phyloP scores from a whole-genome alignment of 441 rosid genomes.

The Theobroma grandiflorum region DNA sequence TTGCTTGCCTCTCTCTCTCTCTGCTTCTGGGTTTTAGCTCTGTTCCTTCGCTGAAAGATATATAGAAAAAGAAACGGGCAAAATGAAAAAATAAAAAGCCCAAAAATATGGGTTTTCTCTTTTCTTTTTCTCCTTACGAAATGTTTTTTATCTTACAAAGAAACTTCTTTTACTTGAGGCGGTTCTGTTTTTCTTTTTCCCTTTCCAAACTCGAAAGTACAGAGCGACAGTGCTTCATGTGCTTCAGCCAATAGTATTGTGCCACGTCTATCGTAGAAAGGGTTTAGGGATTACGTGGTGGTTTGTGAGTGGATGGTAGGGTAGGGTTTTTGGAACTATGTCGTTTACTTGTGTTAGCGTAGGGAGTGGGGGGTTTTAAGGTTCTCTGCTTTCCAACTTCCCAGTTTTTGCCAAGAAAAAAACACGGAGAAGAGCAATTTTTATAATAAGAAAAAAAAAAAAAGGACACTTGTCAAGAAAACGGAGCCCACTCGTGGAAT shows the following conservation, averaged over 20 bases:
- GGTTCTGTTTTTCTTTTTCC: neutral
- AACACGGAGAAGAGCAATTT: neutral
- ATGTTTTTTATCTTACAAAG: neutral
- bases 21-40: conserved; percentile 28
- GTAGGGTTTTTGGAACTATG: neutral
- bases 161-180: conserved; percentile 5
- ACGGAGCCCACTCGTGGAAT: conserved; percentile 6
- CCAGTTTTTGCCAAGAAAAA: neutral
- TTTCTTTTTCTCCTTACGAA: neutral
- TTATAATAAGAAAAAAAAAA: too few species aligned
- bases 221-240: neutral
- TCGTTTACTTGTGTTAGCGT: neutral
- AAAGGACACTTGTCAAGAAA: conserved; percentile 7
- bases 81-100: neutral
- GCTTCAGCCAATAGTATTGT: neutral
- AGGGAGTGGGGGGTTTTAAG: conserved; percentile 9
- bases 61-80: neutral
- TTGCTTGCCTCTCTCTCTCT: conserved; percentile 30
- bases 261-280: neutral
- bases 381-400: neutral
- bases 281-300: neutral
- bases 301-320: neutral
- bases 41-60: neutral
- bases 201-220: neutral
- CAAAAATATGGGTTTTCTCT: neutral